Base-by-base conservation (phyloP, 2,329 filamentous ascomycete species). In the Penicillium sp. region DNA sequence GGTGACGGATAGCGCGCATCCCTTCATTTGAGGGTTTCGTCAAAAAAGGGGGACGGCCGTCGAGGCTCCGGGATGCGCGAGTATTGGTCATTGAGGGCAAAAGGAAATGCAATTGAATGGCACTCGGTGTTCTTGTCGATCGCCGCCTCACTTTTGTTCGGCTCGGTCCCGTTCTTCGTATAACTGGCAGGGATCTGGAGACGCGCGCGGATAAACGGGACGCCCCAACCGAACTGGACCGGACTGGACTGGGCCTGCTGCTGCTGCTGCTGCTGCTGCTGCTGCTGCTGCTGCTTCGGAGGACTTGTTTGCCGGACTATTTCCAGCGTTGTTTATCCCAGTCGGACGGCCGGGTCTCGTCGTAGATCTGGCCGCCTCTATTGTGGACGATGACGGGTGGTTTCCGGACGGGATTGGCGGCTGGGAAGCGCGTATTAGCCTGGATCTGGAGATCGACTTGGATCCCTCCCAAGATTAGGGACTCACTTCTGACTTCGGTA, bases 301-400 rank as follows among this genome's bases (percentile, higher is more conserved):
- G 20, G 30, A 20, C 18, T 41, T 22, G 30, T 10, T 35, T 36
- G 41, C 18, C n/a, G 40, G 49, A 55, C 57, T 68, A 70, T 56
- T 70, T 70, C 68, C 68, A 70, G 52, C 68, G 67, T 57, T 70
- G 68, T 57, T 69, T 69, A 55, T 70, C 68, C 68, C 68, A 70
- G 54, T 69, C 68, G 4, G 67, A 69, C 1, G 68, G 67, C 52
- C 68, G 59, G 20, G 68, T 70, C 51, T 70, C 67, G 50, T 70
- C 68, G 55, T 68, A 70, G 49, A 64, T 68, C 48, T 65, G 68
- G 41, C 68, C 68, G 45, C 68, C 67, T 56, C 67, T 63, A 56
- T 70, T 70, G 40, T 70, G 68, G 40, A 70, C 49, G 39, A 70
- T 52, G 16, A 70, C 68, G 36, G 66, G 64, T 36, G 66, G 65